Evolutionary conservation across 169 alveolate species (phyloP).

Genomic region (Plasmodium vinckei): DNA sequence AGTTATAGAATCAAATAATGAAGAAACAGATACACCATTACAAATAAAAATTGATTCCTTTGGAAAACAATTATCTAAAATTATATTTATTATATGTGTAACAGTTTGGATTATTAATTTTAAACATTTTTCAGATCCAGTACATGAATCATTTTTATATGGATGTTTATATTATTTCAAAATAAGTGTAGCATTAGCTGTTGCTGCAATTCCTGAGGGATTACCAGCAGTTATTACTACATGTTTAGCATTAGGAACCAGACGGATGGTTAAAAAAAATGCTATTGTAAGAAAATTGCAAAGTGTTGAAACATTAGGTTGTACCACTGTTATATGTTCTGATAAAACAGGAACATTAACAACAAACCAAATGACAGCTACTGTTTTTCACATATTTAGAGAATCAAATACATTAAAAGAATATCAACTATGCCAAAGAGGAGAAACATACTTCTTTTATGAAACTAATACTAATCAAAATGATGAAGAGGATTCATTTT

Average conservation of each 20-base stretch:
- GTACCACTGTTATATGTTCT: slow-evolving; percentile 98
- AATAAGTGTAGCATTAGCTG: slow-evolving; percentile 99
- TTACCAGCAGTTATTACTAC: slow-evolving; percentile 99
- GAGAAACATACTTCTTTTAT: slow-evolving; percentile 77
- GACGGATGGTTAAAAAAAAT: slow-evolving; percentile 96
- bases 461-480: slow-evolving; percentile 30
- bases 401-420: slow-evolving; percentile 35
- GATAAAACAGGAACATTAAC: slow-evolving; percentile 99
- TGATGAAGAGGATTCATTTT: slow-evolving; percentile 26
- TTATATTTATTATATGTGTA: slow-evolving; percentile 92
- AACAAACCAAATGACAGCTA: slow-evolving; percentile 96
- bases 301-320: slow-evolving; percentile 98
- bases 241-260: slow-evolving; percentile 97
- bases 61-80: slow-evolving; percentile 94
- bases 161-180: slow-evolving; percentile 98
- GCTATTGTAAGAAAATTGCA: slow-evolving; percentile 97
- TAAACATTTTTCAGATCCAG: slow-evolving; percentile 96
- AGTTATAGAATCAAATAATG: slow-evolving; percentile 95
- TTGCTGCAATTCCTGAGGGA: slow-evolving; percentile 99
- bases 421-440: slow-evolving; percentile 68
- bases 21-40: slow-evolving; percentile 96
- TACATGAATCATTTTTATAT: slow-evolving; percentile 95
- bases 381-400: slow-evolving; percentile 79
- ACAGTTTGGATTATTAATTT: slow-evolving; percentile 97
- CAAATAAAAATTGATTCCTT: slow-evolving; percentile 96